Evolutionary conservation across 164 flowering plant genomes (phyloP).

Genomic region (Umbilicus rupestris): DNA sequence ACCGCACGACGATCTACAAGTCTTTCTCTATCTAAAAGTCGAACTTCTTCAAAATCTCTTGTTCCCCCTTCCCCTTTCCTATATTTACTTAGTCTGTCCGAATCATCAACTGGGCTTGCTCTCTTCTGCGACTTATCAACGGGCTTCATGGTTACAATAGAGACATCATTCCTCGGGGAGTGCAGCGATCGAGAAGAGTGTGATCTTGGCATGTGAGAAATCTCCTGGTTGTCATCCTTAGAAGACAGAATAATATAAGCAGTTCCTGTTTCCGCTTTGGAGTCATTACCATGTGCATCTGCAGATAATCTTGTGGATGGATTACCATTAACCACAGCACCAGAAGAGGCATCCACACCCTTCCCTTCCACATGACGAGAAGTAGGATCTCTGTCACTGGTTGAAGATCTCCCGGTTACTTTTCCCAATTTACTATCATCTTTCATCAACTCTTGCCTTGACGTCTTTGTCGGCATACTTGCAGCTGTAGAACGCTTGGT

Average conservation of each 20-base stretch:
- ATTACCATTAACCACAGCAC: constrained; percentile 37
- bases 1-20: constrained; percentile 38
- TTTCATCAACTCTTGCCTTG: constrained; percentile 49
- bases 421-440: constrained; percentile 68
- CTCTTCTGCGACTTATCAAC: constrained; percentile 73
- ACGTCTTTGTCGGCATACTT: constrained; percentile 34
- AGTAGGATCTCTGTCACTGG: constrained; percentile 31
- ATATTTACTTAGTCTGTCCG: constrained; percentile 60
- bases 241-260: constrained; percentile 32
- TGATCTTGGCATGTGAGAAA: constrained; percentile 33
- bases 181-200: constrained; percentile 39
- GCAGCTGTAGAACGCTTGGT: constrained; percentile 30
- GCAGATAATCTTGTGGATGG: constrained; percentile 25
- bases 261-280: constrained; percentile 35
- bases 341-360: constrained; percentile 31
- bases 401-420: constrained; percentile 29
- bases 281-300: constrained; percentile 32
- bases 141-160: constrained; percentile 31
- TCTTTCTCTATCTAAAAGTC: constrained; percentile 58
- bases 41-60: constrained; percentile 52
- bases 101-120: constrained; percentile 59
- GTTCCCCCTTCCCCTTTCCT: constrained; percentile 72
- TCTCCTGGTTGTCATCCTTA: constrained; percentile 35
- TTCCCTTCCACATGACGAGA: constrained; percentile 34
- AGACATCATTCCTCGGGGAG: constrained; percentile 58